Evolutionary conservation across 805 yeast species (phyloP), one percentile per base, ranked within the genome.

Genomic region (Wickerhamomyces subpelliculosus): DNA sequence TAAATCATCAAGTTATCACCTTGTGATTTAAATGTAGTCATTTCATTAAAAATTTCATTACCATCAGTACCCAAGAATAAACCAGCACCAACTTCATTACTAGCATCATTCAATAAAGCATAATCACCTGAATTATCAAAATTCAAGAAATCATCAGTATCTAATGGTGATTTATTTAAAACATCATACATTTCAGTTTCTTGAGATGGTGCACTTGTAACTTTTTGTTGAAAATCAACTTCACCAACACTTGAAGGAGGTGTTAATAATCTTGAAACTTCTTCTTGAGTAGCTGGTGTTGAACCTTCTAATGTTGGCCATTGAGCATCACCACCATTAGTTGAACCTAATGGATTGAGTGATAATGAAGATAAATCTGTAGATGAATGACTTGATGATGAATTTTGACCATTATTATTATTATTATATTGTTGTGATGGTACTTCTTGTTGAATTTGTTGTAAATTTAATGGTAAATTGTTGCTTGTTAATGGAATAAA

Each of bases 201-300:
- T 6, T 11, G 12, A 5, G 7, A 13, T 25, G 14, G 27, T 25
- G 6, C 23, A 7, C 9, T 21, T 21, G 12, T 14, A 13, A 4
- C 5, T 25, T 25, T 14, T 25, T 25, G 27, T 19, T 18, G 13
- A 19, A 22, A 20, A 8, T 40, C 49, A n/a, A 27, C 16, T 6
- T 46, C 54, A 3, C 49, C 34, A 12, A 41, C 45, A 17, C 47
- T 44, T 4, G 52, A 42, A 29, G 55, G 52, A 5, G 55, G 52
- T 5, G 52, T 49, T 32, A 45, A 27, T 22, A 49, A 16, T 22
- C 35, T 40, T 8, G 44, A 35, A 4, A 9, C 17, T 16, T 36
- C n/a, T n/a, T n/a, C 23, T 8, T 32, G 34, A 5, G 40, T 32
- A 14, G 37, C 44, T n/a, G 52, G 49, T 4, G 51, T 44, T 4